Conservation (phyloP, 345 rosid genomes). For the Toxicodendron radicans region DNA sequence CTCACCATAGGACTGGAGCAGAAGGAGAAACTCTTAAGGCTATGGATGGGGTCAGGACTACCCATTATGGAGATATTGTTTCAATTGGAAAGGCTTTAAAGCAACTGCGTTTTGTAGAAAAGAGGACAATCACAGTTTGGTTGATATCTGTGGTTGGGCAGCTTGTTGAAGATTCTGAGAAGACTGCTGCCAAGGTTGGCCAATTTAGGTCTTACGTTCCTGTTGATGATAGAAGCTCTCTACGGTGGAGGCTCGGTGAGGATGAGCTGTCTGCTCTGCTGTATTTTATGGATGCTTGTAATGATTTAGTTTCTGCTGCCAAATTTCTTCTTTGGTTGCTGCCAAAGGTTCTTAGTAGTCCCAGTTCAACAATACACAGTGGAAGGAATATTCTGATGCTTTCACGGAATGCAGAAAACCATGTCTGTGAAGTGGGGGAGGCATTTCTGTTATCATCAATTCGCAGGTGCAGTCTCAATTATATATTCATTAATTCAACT, state of each 20-base stretch:
- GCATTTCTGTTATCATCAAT: constrained; percentile 72
- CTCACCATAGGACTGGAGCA: constrained; percentile 66
- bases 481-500: neutral
- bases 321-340: constrained; percentile 90
- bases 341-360: constrained; percentile 67
- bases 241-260: constrained; percentile 85
- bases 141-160: constrained; percentile 65
- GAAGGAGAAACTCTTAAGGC: constrained; percentile 65
- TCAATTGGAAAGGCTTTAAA: constrained; percentile 75
- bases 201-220: constrained; percentile 60
- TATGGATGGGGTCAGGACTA: constrained; percentile 52
- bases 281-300: constrained; percentile 76
- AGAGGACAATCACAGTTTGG: constrained; percentile 77
- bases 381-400: constrained; percentile 61
- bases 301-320: constrained; percentile 69
- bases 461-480: constrained; percentile 56
- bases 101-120: constrained; percentile 71
- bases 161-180: constrained; percentile 79
- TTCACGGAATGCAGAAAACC: constrained; percentile 69
- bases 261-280: constrained; percentile 78
- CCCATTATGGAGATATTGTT: constrained; percentile 53
- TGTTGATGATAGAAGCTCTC: constrained; percentile 55
- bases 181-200: constrained; percentile 55
- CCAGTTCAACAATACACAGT: constrained; percentile 59
- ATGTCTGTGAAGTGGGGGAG: constrained; percentile 78